Evolutionary conservation across 192 early-diverging fungal genomes (phyloP), one percentile per base, ranked within the genome.

Genomic region (Podila epicladia): DNA sequence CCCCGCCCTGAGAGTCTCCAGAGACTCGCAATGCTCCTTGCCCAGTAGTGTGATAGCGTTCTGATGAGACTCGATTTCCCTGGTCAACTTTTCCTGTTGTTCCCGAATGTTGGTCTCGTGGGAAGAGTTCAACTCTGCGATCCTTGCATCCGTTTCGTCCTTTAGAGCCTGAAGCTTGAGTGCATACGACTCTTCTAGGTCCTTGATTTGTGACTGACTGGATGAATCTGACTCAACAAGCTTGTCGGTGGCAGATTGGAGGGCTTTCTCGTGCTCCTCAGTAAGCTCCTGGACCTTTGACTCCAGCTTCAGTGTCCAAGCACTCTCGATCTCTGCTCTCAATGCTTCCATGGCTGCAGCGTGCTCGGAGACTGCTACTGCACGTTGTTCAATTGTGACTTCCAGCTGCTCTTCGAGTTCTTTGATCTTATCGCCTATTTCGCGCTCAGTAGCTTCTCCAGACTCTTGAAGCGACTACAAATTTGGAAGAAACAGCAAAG

Each of bases 131-230:
- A 80, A 28, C 24, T 72, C 62, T 0, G 58, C 6, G 6, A 73
- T 45, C 1, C 67, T 71, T 0, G 60, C 15, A 31, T 80, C 77
- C 5, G 63, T 57, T 35, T 64, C 67, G 3, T 73, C 51, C 48
- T 80, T 62, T 2, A 73, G 62, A 8, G 61, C 48, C 67, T 80
- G 67, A n/a, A 80, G 59, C 66, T 80, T 64, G 22, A 73, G 55
- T 0, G 71, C 57, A 45, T 72, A 80, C 17, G 60, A 58, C 24
- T 64, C 67, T 55, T 73, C 68, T 9, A 80, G 55, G 8, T 67
- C 62, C 37, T 80, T 65, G 9, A 73, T 72, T 45, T 69, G 65
- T 28, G 31, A 17, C 2, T 68, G 65, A n/a, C 63, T 72, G 19
- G 66, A 65, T 17, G 28, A 33, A 9, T 50, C 70, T 2, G 76